Base-by-base conservation (phyloP, 768 basidiomycete species). In the Psilocybe tampanensis region DNA sequence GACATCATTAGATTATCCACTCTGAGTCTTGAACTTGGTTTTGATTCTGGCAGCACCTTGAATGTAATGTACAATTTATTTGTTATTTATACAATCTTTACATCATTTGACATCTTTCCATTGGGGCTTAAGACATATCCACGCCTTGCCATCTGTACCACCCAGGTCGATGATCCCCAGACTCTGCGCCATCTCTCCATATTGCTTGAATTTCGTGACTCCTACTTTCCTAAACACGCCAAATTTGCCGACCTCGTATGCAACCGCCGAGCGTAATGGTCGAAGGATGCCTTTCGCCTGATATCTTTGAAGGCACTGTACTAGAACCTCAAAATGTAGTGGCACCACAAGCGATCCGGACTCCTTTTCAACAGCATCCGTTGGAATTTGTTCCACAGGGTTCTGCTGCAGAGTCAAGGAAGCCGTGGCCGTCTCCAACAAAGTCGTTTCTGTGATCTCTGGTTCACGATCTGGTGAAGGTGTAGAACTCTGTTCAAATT, bases 111-210 rank as follows among this genome's bases (percentile, higher is more conserved):
- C 12, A 42, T 49, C 6, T n/a, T 7, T 12, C 42, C 70, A 74
- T n/a, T 69, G 64, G 21, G 71, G 66, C 11, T 63, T 64, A 33
- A 80, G 62, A 12, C 63, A 44, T 26, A 79, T 73, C 80, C 80
- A 80, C 8, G 72, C 74, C 13, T 54, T 34, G 3, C 71, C 71
- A 23, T 69, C 73, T 42, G 39, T 43, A 3, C 78, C 80, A 24
- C 81, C 82, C 13, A 73, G 68, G 41, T 72, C 70, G 51, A 82
- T 60, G 26, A 83, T 68, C 21, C 70, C 74, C 13, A 60, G 67
- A 54, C 74, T 66, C 36, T 69, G 67, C 12, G 82, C 82, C 52
- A 74, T 57, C 8, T 58, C 60, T 12, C 70, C 50, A 59, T 83
- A 84, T 41, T 77, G 72, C 17, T 67, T 67, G 59, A 83, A 80